Evolutionary conservation across 331 rosid genomes (phyloP).

Genomic region (Acacia pycnantha): DNA sequence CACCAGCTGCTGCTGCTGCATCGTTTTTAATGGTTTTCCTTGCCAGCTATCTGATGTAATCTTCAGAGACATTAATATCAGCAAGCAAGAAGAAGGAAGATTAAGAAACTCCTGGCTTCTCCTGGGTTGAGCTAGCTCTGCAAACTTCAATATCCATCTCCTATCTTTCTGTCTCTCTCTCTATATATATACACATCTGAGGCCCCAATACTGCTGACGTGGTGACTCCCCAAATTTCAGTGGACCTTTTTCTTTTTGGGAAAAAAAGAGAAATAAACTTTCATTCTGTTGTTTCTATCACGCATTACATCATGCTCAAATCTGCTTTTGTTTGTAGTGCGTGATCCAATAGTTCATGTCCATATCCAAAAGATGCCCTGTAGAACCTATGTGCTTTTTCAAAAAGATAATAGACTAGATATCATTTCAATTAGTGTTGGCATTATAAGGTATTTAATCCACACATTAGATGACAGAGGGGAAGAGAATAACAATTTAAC

Average conservation of each 20-base stretch:
- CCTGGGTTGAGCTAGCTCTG: constrained; percentile 21
- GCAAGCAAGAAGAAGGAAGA: constrained; percentile 26
- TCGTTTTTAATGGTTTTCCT: constrained; percentile 19
- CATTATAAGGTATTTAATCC: constrained; percentile 18
- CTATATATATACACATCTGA: constrained; percentile 35
- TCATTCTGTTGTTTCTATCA: constrained; percentile 30
- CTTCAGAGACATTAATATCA: constrained; percentile 50
- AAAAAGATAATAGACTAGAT: constrained; percentile 20
- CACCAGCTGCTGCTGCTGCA: constrained; percentile 22
- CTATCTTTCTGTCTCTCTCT: constrained; percentile 20
- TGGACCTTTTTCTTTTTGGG: constrained; percentile 33
- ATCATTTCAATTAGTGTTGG: constrained; percentile 26
- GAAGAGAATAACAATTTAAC: constrained; percentile 3
- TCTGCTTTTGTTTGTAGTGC: constrained; percentile 38
- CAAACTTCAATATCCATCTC: not conserved
- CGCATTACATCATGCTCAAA: constrained; percentile 37
- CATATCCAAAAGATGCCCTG: constrained; percentile 22
- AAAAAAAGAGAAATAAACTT: constrained; percentile 4
- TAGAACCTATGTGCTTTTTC: not conserved
- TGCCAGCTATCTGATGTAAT: constrained; percentile 54
- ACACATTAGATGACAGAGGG: constrained; percentile 30
- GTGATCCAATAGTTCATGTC: constrained; percentile 39
- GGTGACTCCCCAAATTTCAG: constrained; percentile 51
- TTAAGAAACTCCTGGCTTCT: constrained; percentile 13
- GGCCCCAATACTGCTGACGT: constrained; percentile 38